Conservation (phyloP, 768 basidiomycete species). For the Rhodotorula taiwanensis region DNA sequence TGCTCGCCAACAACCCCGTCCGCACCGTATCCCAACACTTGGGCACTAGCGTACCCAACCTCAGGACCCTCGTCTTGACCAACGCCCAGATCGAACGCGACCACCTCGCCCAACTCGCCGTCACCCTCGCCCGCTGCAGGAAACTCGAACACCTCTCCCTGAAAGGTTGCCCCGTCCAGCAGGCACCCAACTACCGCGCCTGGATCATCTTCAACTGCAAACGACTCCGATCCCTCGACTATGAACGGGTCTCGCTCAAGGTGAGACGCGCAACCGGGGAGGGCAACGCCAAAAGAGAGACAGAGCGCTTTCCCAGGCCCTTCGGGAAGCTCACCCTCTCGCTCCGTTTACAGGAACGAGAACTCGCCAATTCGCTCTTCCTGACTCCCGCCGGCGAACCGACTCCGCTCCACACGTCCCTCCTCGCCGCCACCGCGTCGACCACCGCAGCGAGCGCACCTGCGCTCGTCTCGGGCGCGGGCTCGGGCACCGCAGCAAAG, state of each 20-base stretch:
- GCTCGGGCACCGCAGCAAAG: slow-evolving; percentile 16
- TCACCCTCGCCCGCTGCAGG: slow-evolving; percentile 47
- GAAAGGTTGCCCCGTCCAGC: slow-evolving; percentile 73
- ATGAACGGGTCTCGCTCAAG: slow-evolving; percentile 89
- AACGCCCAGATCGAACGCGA: slow-evolving; percentile 73
- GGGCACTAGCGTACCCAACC: slow-evolving; percentile 74
- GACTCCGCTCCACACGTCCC: slow-evolving; percentile 68
- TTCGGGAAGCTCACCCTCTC: slow-evolving; percentile 24
- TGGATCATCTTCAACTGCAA: slow-evolving; percentile 87
- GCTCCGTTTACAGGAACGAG: slow-evolving; percentile 59
- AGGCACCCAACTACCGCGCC: slow-evolving; percentile 94
- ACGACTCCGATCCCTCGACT: slow-evolving; percentile 84
- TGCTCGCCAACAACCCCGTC: slow-evolving; percentile 86
- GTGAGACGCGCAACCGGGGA: too few relatives aligned
- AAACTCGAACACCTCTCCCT: slow-evolving; percentile 68
- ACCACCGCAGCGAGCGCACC: slow-evolving; percentile 8
- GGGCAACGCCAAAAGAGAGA: too few relatives aligned
- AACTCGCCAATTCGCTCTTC: slow-evolving; percentile 66
- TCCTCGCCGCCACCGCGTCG: slow-evolving; percentile 47
- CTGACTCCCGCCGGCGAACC: slow-evolving; percentile 69
- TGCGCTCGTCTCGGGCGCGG: slow-evolving; percentile 1
- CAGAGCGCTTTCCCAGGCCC: slow-evolving; percentile 23
- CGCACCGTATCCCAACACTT: slow-evolving; percentile 72
- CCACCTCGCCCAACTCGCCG: slow-evolving; percentile 17
- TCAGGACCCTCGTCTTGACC: slow-evolving; percentile 72